Percentiles rank a stretch among this genome's conserved stretches.
Conservation (phyloP, 129 eudicot genomes). For the Artemisia argyi region DNA sequence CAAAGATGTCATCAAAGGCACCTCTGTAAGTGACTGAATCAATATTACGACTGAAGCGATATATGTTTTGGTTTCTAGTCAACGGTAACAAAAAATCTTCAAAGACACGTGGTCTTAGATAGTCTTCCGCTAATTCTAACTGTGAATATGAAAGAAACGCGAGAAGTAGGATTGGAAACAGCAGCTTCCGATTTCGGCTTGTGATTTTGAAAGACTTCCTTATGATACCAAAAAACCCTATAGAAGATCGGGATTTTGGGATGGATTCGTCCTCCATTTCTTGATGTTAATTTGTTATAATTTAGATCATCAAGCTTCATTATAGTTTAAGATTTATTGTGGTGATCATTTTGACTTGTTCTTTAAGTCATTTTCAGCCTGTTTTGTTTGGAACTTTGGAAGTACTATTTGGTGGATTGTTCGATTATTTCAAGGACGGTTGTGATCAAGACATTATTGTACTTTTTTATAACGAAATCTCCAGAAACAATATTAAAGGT, state of each 20-base stretch:
- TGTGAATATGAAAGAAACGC: conserved; percentile 25
- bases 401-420: not conserved
- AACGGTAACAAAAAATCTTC: not conserved
- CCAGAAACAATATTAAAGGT: not conserved
- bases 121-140: not conserved
- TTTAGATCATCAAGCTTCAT: no score
- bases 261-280: conserved; percentile 15
- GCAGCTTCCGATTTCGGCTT: conserved; percentile 6
- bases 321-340: no score
- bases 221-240: conserved; percentile 24
- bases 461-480: not conserved
- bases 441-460: not conserved
- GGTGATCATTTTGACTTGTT: not conserved
- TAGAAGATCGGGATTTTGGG: conserved; percentile 6
- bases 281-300: not conserved
- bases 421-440: not conserved
- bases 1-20: not conserved
- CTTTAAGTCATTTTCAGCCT: not conserved
- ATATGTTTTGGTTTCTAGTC: not conserved
- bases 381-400: not conserved
- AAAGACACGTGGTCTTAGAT: not conserved
- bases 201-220: conserved; percentile 20
- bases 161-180: conserved; percentile 16
- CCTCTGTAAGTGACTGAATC: conserved; percentile 1
- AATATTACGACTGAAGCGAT: not conserved